Conservation (phyloP, 495 filamentous ascomycete species). For the Trypethelium eluteriae region DNA sequence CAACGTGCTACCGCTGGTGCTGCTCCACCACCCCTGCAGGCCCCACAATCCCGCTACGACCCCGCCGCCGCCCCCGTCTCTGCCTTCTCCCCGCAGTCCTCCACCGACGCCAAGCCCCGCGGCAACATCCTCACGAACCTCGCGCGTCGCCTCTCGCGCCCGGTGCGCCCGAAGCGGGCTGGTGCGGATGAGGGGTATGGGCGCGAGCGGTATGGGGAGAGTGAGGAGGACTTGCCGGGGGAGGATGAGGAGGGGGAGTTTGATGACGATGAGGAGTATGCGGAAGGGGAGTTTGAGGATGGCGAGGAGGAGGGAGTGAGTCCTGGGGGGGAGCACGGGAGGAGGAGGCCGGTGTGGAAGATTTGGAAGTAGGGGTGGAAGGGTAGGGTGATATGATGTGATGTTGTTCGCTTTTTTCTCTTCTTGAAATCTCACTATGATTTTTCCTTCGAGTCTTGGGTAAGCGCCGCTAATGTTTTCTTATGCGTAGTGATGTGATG, state of each 20-base stretch:
- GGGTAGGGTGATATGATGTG: neutral
- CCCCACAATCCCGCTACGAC: neutral
- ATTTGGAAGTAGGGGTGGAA: conserved; percentile 20
- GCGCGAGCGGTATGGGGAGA: conserved; percentile 7
- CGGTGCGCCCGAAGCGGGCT: neutral
- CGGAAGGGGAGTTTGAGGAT: conserved; percentile 1
- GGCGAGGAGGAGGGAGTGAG: neutral
- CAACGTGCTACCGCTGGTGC: neutral
- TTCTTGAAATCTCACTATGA: neutral
- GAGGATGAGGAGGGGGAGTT: neutral
- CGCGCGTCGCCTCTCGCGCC: neutral
- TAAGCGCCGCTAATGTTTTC: no score
- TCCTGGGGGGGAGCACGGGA: neutral
- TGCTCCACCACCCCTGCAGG: neutral
- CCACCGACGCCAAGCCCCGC: neutral
- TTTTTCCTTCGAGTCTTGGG: no score
- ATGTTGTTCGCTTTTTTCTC: neutral
- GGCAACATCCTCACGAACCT: neutral
- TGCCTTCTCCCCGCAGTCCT: neutral
- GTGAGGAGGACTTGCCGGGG: conserved; percentile 12
- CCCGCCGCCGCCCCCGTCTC: neutral
- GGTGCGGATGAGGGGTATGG: neutral
- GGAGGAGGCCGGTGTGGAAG: conserved; percentile 23
- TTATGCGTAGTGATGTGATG: no score
- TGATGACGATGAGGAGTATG: conserved; percentile 10